Conservation (phyloP, 768 basidiomycete species). For the Cyclocybe cylindracea region DNA sequence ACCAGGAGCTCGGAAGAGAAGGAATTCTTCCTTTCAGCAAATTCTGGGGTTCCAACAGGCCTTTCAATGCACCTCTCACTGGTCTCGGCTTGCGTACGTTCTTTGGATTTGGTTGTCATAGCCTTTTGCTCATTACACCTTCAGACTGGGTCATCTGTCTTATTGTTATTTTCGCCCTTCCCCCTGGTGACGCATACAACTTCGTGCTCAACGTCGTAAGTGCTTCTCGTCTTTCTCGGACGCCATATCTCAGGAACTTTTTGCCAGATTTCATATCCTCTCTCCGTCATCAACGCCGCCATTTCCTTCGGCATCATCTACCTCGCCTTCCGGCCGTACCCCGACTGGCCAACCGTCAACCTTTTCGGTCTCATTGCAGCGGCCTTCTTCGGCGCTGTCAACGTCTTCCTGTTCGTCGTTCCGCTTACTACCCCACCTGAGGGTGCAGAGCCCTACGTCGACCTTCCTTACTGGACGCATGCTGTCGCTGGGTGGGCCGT, state of each 20-base stretch:
- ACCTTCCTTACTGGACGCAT: constrained; percentile 59
- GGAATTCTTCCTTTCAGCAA: constrained; percentile 61
- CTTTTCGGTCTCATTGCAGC: constrained; percentile 22
- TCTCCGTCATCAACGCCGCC: constrained; percentile 49
- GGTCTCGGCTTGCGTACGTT: constrained; percentile 56
- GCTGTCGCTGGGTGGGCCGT: constrained; percentile 40
- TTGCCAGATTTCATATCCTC: constrained; percentile 43
- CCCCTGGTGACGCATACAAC: constrained; percentile 68
- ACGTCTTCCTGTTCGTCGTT: constrained; percentile 57
- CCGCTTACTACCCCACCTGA: constrained; percentile 54
- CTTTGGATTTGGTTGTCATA: neutral
- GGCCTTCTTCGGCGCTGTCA: constrained; percentile 56
- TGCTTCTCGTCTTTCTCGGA: constrained; percentile 1
- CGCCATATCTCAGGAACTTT: neutral
- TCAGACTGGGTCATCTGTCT: constrained; percentile 38
- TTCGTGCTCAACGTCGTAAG: constrained; percentile 61
- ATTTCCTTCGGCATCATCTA: constrained; percentile 55
- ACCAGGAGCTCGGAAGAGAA: constrained; percentile 65
- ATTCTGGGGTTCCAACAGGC: constrained; percentile 62
- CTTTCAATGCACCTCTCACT: constrained; percentile 59
- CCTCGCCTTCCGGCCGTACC: constrained; percentile 25
- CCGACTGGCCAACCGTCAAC: constrained; percentile 24
- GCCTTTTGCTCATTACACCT: neutral
- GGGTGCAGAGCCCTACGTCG: constrained; percentile 46
- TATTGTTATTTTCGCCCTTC: constrained; percentile 40